A percentile compares a stretch with the other conserved stretches of the same genome.
Evolutionary conservation across 306 rosid species (phyloP).

Genomic region (Begonia masoniana): DNA sequence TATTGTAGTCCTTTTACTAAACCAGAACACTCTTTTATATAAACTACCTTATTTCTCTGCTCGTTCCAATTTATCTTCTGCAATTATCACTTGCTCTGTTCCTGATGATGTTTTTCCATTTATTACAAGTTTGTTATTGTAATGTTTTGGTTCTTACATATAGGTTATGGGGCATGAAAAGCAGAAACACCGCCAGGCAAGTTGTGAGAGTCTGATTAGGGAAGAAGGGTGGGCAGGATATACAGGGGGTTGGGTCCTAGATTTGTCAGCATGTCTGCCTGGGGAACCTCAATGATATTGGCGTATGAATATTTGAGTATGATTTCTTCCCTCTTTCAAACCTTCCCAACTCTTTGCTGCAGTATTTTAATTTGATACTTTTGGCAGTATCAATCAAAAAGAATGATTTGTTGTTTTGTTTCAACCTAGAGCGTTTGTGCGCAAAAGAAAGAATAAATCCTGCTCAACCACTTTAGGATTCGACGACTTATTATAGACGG

Average conservation of each 20-base stretch:
- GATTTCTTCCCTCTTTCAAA: slow-evolving; percentile 12
- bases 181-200: slow-evolving; percentile 50
- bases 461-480: background rate
- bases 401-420: background rate
- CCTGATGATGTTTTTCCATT: too few relatives aligned
- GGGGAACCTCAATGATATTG: slow-evolving; percentile 96
- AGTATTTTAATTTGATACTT: too few relatives aligned
- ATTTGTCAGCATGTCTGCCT: slow-evolving; percentile 84
- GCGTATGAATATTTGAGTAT: slow-evolving; percentile 81
- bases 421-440: slow-evolving; percentile 63
- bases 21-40: too few relatives aligned
- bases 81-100: too few relatives aligned
- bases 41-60: too few relatives aligned
- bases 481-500: too few relatives aligned
- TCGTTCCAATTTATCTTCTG: too few relatives aligned
- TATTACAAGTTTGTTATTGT: too few relatives aligned
- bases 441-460: slow-evolving; percentile 31
- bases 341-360: too few relatives aligned
- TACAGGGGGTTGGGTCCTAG: slow-evolving; percentile 92
- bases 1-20: background rate
- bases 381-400: background rate
- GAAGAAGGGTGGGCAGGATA: slow-evolving; percentile 91
- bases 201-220: slow-evolving; percentile 48
- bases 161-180: slow-evolving; percentile 69
- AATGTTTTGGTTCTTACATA: background rate